These are phyloP conservation scores for Neotropicomus parvogracilis DNA, from an alignment of 1,284 basidiomycete genomes.

Conservation along the genomic window DNA sequence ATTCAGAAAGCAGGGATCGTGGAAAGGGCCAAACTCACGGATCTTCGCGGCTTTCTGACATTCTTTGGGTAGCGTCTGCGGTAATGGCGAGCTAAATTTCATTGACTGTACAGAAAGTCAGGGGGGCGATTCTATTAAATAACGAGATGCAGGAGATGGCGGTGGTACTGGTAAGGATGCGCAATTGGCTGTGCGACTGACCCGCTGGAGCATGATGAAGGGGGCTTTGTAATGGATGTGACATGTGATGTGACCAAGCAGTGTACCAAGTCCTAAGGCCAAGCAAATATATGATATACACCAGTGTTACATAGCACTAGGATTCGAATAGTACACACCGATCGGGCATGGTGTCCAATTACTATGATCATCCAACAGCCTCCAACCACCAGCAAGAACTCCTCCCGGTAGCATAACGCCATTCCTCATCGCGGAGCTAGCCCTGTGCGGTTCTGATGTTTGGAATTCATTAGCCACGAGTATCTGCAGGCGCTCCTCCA, in stretches of 20 bases:
- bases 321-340: slow-evolving; percentile 44
- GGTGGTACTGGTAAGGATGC: slow-evolving; percentile 10
- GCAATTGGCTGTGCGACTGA: slow-evolving; percentile 14
- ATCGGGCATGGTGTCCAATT: slow-evolving; percentile 66
- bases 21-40: slow-evolving; percentile 42
- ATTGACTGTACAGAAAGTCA: slow-evolving; percentile 31
- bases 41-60: slow-evolving; percentile 73
- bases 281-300: not conserved
- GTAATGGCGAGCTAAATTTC: slow-evolving; percentile 67
- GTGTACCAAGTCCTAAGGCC: too few species aligned
- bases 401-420: not conserved
- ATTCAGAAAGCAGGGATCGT: slow-evolving; percentile 10
- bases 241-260: slow-evolving; percentile 25
- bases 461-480: slow-evolving; percentile 31
- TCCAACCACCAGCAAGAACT: slow-evolving; percentile 46
- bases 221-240: slow-evolving; percentile 23
- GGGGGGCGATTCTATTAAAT: not conserved
- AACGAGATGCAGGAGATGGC: not conserved
- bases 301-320: slow-evolving; percentile 5
- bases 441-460: not conserved
- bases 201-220: slow-evolving; percentile 3
- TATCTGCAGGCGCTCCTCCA: slow-evolving; percentile 50
- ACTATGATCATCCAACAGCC: slow-evolving; percentile 37
- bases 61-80: slow-evolving; percentile 70
- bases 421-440: not conserved